phyloP scores from a whole-genome alignment of 202 grass and related monocot species.

The Brachypodium distachyon region DNA sequence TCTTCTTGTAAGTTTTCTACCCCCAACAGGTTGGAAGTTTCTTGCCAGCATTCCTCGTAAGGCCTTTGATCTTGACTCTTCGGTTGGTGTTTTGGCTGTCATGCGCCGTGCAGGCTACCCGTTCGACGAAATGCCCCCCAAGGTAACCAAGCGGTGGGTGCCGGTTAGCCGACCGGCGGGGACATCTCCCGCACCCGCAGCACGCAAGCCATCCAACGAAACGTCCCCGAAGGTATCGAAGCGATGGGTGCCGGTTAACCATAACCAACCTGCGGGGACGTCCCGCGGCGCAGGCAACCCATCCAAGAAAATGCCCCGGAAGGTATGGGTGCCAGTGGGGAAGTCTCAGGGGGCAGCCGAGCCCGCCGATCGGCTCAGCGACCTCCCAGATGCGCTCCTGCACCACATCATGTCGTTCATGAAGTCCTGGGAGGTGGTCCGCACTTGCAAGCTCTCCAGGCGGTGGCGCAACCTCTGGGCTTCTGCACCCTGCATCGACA shows the following conservation, averaged over 20 bases:
- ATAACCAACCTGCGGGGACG: neutral
- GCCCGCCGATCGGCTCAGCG: slow-evolving; percentile 4
- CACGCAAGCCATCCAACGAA: neutral
- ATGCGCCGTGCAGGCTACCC: neutral
- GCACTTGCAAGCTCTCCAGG: slow-evolving; percentile 22
- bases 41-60: neutral
- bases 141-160: neutral
- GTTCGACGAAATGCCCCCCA: neutral
- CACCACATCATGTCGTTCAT: slow-evolving; percentile 33
- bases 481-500: slow-evolving; percentile 22
- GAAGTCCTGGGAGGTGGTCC: slow-evolving; percentile 6
- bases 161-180: neutral
- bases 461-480: slow-evolving; percentile 36
- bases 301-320: neutral
- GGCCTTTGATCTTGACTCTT: neutral
- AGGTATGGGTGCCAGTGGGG: neutral
- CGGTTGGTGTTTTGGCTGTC: neutral
- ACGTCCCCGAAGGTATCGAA: neutral
- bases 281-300: neutral
- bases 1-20: neutral
- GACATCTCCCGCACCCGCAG: neutral
- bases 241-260: neutral
- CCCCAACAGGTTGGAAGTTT: no score
- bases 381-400: slow-evolving; percentile 17
- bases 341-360: neutral